A percentile compares a stretch with the other conserved stretches of the same genome.
Conservation (phyloP, 805 yeast species). For the Zygotorulaspora sp. region DNA sequence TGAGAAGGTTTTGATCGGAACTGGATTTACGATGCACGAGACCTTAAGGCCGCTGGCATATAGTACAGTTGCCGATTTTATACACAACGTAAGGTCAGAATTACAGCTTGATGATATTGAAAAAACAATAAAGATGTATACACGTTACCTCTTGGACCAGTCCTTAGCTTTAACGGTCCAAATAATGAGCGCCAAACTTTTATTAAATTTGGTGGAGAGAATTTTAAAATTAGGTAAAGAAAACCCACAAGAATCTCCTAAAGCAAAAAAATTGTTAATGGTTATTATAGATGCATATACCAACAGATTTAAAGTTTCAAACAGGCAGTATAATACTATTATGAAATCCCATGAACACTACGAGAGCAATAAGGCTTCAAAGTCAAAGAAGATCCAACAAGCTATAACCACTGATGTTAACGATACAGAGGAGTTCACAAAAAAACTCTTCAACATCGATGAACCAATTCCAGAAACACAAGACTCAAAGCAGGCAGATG, state of each 20-base stretch:
- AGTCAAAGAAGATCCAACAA: constrained; percentile 40
- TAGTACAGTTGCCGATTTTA: constrained; percentile 91
- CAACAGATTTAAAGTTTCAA: constrained; percentile 70
- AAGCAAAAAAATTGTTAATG: constrained; percentile 65
- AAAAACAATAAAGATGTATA: constrained; percentile 79
- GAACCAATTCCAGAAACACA: neutral
- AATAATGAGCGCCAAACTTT: constrained; percentile 89
- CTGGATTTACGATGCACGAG: constrained; percentile 86
- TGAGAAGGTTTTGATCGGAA: constrained; percentile 83
- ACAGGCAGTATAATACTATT: constrained; percentile 63
- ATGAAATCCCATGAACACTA: constrained; percentile 56
- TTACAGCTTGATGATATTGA: constrained; percentile 78
- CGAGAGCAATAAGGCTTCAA: constrained; percentile 42
- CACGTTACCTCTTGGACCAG: constrained; percentile 74
- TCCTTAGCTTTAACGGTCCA: constrained; percentile 85
- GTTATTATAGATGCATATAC: constrained; percentile 84
- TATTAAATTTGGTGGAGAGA: constrained; percentile 83
- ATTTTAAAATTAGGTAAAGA: constrained; percentile 59
- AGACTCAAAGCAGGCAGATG: constrained; percentile 30
- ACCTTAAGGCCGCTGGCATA: constrained; percentile 90
- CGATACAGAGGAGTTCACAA: constrained; percentile 39
- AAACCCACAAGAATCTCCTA: constrained; percentile 70
- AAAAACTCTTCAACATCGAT: constrained; percentile 25
- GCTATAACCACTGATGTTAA: constrained; percentile 33
- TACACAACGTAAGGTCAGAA: constrained; percentile 85